phyloP scores from a whole-genome alignment of 176 grass and related monocot species.

The Bonia amplexicaulis region DNA sequence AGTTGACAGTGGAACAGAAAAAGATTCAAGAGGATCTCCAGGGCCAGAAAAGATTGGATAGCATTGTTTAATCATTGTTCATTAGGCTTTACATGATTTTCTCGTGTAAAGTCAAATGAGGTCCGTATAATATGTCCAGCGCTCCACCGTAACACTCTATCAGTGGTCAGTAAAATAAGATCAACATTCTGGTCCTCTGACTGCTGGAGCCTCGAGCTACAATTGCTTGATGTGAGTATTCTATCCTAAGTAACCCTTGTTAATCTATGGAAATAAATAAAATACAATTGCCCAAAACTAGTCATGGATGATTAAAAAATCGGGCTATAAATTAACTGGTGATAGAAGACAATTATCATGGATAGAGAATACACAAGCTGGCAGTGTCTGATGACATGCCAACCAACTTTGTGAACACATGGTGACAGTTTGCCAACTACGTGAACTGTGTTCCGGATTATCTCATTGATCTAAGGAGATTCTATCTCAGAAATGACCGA shows the following conservation, averaged over 20 bases:
- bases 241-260: background rate
- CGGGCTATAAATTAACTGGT: background rate
- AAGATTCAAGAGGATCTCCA: background rate
- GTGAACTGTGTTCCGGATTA: background rate
- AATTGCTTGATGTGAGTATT: background rate
- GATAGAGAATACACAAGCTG: background rate
- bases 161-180: background rate
- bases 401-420: background rate
- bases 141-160: background rate
- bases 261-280: background rate
- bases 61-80: background rate
- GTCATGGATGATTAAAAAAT: background rate
- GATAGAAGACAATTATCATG: background rate
- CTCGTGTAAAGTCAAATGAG: background rate
- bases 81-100: background rate
- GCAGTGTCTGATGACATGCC: background rate
- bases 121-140: background rate
- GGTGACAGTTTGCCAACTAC: background rate
- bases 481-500: constrained; percentile 12
- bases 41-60: background rate
- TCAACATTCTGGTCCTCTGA: background rate
- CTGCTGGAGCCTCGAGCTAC: background rate
- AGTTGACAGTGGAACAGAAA: background rate
- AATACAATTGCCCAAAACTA: background rate
- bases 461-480: background rate